Percentiles rank a stretch among this genome's conserved stretches.
Evolutionary conservation across 2,329 filamentous ascomycete species (phyloP).

Genomic region (Penicillium freii): DNA sequence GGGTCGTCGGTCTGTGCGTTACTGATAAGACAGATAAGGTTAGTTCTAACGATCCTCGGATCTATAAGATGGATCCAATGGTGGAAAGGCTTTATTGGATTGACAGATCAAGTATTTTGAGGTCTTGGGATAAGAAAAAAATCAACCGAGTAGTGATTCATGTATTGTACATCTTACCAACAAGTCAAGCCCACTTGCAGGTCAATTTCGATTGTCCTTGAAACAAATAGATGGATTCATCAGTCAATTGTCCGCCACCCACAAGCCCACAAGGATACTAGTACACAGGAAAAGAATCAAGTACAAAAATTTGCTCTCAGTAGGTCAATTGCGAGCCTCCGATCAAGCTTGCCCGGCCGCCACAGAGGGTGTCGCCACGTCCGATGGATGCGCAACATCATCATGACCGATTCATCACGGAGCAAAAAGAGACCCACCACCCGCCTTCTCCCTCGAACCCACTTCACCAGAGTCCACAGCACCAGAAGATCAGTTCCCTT

Average conservation of each 20-base stretch:
- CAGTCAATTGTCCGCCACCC: neutral
- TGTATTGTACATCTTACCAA: neutral
- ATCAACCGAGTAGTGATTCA: neutral
- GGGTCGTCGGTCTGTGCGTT: conserved; percentile 1
- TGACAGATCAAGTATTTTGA: neutral
- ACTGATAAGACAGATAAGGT: conserved; percentile 1
- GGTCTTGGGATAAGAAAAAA: neutral
- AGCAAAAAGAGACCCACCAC: neutral
- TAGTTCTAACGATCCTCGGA: neutral
- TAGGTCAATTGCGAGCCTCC: conserved; percentile 3
- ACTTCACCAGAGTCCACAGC: conserved; percentile 8
- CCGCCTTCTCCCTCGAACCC: conserved; percentile 1
- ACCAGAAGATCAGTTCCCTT: neutral
- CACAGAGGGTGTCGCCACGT: conserved; percentile 8
- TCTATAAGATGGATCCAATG: neutral
- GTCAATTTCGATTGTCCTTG: neutral
- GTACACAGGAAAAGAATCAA: neutral
- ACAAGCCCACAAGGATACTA: neutral
- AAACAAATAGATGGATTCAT: too few species aligned
- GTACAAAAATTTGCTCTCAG: conserved; percentile 1
- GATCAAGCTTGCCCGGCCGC: conserved; percentile 6
- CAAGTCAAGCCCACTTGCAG: too few species aligned
- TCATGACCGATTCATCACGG: conserved; percentile 5
- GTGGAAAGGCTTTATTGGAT: neutral
- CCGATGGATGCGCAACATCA: conserved; percentile 8